phyloP scores from a whole-genome alignment of 108 stramenopile genomes.

The Phaeodactylum tricornutum region DNA sequence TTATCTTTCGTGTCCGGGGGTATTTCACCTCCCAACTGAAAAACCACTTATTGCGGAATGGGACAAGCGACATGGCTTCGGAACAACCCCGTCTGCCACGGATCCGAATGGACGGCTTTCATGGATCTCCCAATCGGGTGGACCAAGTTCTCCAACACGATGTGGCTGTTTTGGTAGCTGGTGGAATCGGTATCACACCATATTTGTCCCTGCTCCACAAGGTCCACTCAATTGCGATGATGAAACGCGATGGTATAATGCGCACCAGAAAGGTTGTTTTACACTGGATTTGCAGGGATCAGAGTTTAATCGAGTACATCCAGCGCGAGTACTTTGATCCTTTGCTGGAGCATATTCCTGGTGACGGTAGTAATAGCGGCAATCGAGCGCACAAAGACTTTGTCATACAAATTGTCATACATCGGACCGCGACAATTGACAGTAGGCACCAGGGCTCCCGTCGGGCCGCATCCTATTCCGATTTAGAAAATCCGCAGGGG shows the following conservation, averaged over 20 bases:
- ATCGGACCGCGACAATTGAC: slow-evolving; percentile 4
- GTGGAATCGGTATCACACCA: slow-evolving; percentile 59
- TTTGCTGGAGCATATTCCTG: not conserved
- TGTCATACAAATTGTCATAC: slow-evolving; percentile 10
- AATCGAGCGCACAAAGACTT: not conserved
- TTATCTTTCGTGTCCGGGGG: slow-evolving; percentile 36
- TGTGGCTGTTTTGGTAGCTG: slow-evolving; percentile 30
- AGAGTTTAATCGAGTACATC: slow-evolving; percentile 25
- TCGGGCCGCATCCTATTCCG: no score
- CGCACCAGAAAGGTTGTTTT: slow-evolving; percentile 14
- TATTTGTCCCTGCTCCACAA: slow-evolving; percentile 21
- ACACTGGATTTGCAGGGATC: slow-evolving; percentile 60
- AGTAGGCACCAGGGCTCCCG: not conserved
- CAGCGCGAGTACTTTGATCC: slow-evolving; percentile 31
- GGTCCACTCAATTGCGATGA: not conserved
- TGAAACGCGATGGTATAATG: not conserved
- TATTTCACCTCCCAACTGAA: slow-evolving; percentile 18
- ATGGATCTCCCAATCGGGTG: slow-evolving; percentile 18
- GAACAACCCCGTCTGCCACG: slow-evolving; percentile 8
- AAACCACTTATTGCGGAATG: not conserved
- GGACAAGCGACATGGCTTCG: not conserved
- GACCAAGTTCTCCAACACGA: slow-evolving; percentile 30
- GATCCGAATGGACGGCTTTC: slow-evolving; percentile 32
- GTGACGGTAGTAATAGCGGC: no score
- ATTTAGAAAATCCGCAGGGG: not conserved